Evolutionary conservation across 2,329 filamentous ascomycete genomes (phyloP).

Genomic region (Colletotrichum phormii): DNA sequence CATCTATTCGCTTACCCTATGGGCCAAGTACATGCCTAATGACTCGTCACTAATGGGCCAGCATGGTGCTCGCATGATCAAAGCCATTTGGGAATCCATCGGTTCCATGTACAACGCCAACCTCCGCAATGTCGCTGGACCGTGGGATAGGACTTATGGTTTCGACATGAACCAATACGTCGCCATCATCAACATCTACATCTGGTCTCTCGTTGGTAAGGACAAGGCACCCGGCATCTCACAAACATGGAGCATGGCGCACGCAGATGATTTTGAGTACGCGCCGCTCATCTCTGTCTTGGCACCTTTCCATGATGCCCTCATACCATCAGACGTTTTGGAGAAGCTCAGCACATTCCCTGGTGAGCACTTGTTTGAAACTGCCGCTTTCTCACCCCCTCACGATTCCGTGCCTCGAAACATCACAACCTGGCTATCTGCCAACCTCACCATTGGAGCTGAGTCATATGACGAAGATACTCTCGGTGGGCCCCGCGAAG

Average conservation of each 20-base stretch:
- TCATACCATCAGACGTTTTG: constrained; percentile 55
- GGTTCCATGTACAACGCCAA: constrained; percentile 66
- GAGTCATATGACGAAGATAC: constrained; percentile 67
- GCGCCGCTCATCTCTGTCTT: constrained; percentile 67
- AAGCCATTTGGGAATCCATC: constrained; percentile 63
- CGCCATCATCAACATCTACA: constrained; percentile 66
- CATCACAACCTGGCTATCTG: constrained; percentile 67
- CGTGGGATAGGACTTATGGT: constrained; percentile 73
- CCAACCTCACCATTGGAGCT: constrained; percentile 69
- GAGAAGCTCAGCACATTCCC: constrained; percentile 57
- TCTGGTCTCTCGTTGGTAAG: constrained; percentile 68
- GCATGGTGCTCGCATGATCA: constrained; percentile 63
- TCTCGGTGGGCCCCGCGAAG: constrained; percentile 64
- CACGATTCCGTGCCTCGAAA: constrained; percentile 68
- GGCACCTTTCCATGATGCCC: constrained; percentile 58
- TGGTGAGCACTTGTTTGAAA: constrained; percentile 63
- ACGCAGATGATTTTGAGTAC: constrained; percentile 68
- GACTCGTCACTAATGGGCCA: constrained; percentile 62
- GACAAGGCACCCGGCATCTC: constrained; percentile 48
- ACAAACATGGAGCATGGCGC: constrained; percentile 58
- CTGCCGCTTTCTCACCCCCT: constrained; percentile 66
- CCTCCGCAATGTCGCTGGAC: constrained; percentile 70
- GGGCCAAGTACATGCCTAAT: constrained; percentile 67
- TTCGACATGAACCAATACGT: constrained; percentile 73
- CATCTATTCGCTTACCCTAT: constrained; percentile 67